Conservation (phyloP, 805 yeast species). For the Pichia manshurica region DNA sequence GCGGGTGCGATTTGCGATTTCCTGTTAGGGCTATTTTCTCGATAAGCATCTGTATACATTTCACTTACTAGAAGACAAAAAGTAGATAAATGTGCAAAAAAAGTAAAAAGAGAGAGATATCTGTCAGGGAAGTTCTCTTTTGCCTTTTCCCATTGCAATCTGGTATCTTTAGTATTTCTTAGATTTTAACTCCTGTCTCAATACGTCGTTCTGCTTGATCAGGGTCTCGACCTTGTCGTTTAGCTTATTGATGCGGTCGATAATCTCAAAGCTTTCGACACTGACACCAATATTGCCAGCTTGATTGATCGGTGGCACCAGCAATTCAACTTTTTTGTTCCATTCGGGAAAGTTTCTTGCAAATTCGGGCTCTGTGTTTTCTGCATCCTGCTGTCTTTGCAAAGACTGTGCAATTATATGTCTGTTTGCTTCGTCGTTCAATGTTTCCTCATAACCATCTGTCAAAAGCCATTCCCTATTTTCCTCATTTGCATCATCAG, state of each 20-base stretch:
- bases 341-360: conserved; percentile 45
- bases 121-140: too few species aligned
- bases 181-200: conserved; percentile 12
- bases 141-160: too few species aligned
- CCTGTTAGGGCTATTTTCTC: too few species aligned
- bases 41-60: too few species aligned
- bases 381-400: conserved; percentile 55
- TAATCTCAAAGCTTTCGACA: conserved; percentile 58
- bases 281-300: conserved; percentile 52
- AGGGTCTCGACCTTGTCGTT: conserved; percentile 36
- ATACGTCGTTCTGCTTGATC: conserved; percentile 26
- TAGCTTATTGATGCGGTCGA: conserved; percentile 45
- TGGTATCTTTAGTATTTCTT: not conserved
- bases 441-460: conserved; percentile 57
- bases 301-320: conserved; percentile 53
- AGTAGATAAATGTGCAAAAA: too few species aligned
- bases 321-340: conserved; percentile 41
- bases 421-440: conserved; percentile 21
- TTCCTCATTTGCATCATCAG: conserved; percentile 75
- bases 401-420: conserved; percentile 34
- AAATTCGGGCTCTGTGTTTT: conserved; percentile 63
- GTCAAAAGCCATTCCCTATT: conserved; percentile 80
- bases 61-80: too few species aligned
- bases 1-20: too few species aligned
- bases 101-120: too few species aligned